Evolutionary conservation across 148 eudicot genomes (phyloP).

Genomic region (Rhododendron henanense): DNA sequence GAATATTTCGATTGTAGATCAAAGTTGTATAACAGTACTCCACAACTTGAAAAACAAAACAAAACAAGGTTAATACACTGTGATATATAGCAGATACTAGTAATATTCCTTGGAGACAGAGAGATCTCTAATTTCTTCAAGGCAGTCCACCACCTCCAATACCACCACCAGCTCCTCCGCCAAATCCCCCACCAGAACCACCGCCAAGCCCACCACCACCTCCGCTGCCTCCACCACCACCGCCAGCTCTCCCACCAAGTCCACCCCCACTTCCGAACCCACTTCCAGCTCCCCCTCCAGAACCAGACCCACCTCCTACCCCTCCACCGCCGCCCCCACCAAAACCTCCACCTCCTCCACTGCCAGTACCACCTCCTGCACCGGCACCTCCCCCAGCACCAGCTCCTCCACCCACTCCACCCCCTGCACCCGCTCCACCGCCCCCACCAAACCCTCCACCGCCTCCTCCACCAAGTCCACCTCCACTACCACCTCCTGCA

Average conservation of each 20-base stretch:
- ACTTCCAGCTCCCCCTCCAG: conserved; percentile 12
- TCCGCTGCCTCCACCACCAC: conserved; percentile 3
- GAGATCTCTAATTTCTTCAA: not conserved
- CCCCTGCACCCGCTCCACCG: conserved; percentile 8
- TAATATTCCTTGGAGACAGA: not conserved
- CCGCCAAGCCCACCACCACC: conserved; percentile 8
- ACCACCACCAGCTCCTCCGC: conserved; percentile 15
- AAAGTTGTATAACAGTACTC: not conserved
- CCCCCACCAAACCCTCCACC: conserved; percentile 21
- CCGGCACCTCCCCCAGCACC: not conserved
- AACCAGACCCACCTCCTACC: conserved; percentile 9
- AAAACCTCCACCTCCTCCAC: conserved; percentile 13
- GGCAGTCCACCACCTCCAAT: conserved; percentile 10
- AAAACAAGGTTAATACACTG: too few species aligned
- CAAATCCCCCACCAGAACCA: conserved; percentile 2
- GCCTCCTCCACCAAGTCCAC: conserved; percentile 18
- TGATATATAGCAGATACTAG: not conserved
- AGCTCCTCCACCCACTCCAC: not conserved
- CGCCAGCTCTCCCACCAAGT: conserved; percentile 9
- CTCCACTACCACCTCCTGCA: not conserved
- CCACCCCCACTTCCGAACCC: not conserved
- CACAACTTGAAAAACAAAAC: not conserved
- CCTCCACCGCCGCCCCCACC: conserved; percentile 18
- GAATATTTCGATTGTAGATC: not conserved
- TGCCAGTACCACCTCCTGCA: not conserved